Conservation (phyloP, 2,329 filamentous ascomycete species). For the Penicillium sp. region DNA sequence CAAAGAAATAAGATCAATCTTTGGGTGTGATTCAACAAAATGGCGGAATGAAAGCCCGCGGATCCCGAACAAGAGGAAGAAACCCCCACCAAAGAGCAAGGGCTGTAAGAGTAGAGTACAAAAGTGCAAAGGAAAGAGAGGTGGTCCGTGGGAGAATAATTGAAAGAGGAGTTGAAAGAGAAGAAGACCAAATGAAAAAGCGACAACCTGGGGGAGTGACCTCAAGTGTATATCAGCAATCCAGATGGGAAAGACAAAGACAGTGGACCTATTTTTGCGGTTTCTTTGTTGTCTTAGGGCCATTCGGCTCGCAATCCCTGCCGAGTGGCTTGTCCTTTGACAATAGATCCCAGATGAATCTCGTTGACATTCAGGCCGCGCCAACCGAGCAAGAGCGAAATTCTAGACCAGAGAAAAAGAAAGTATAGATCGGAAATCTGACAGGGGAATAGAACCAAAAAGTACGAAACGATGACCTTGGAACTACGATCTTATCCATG, state of each 20-base stretch:
- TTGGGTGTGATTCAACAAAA: not conserved
- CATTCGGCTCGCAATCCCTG: slow-evolving; percentile 4
- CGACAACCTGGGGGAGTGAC: slow-evolving; percentile 4
- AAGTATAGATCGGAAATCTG: slow-evolving; percentile 2
- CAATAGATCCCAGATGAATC: slow-evolving; percentile 8
- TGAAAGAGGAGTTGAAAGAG: not conserved
- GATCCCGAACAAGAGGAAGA: not conserved
- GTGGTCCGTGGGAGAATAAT: not conserved
- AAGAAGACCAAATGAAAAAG: slow-evolving; percentile 7
- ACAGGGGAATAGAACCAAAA: not conserved
- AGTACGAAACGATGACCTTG: not conserved
- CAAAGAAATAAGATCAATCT: slow-evolving; percentile 5
- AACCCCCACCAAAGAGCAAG: not conserved
- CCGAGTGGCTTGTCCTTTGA: slow-evolving; percentile 13
- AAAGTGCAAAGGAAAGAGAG: not conserved
- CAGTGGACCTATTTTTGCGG: slow-evolving; percentile 1
- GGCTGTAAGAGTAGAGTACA: slow-evolving; percentile 13
- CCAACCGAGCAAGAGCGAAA: slow-evolving; percentile 5
- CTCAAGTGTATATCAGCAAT: not conserved
- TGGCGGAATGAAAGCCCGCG: not conserved
- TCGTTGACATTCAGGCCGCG: not conserved
- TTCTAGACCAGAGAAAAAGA: slow-evolving; percentile 7
- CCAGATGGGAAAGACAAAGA: slow-evolving; percentile 11
- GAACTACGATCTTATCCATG: not conserved
- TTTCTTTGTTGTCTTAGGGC: slow-evolving; percentile 5